Evolutionary conservation across 805 yeast species (phyloP).

Genomic region (Zygoascus biomembranicola): DNA sequence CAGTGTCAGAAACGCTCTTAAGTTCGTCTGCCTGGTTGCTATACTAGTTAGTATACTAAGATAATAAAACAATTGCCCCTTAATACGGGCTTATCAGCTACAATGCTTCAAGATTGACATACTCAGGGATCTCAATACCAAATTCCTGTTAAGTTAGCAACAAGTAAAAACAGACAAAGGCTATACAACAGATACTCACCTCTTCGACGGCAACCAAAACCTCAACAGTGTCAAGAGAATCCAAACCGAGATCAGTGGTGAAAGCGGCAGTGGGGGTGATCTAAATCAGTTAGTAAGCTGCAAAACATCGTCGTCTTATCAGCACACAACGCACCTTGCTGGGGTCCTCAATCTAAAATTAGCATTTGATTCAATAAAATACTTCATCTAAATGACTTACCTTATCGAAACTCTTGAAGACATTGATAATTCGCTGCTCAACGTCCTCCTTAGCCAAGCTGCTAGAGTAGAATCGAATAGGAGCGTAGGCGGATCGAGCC

Average conservation of each 20-base stretch:
- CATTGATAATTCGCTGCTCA: slow-evolving; percentile 71
- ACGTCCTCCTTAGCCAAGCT: slow-evolving; percentile 71
- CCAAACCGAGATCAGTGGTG: slow-evolving; percentile 60
- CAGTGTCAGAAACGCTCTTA: slow-evolving; percentile 82
- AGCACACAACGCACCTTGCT: slow-evolving; percentile 12
- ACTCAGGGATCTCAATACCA: slow-evolving; percentile 47
- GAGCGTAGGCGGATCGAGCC: slow-evolving; percentile 15
- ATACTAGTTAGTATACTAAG: background rate
- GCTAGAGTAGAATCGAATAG: slow-evolving; percentile 40
- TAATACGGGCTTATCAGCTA: no score
- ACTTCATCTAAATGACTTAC: slow-evolving; percentile 22
- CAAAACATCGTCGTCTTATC: background rate
- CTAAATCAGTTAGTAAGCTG: slow-evolving; percentile 7
- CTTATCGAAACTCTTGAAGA: slow-evolving; percentile 57
- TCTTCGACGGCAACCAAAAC: slow-evolving; percentile 91
- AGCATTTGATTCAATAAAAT: slow-evolving; percentile 11
- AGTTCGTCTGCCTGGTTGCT: slow-evolving; percentile 75
- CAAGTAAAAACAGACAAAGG: background rate
- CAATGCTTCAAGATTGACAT: background rate
- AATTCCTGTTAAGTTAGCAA: slow-evolving; percentile 36
- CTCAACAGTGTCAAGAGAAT: slow-evolving; percentile 88
- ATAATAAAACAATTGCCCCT: no score
- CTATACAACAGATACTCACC: background rate
- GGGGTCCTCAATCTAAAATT: slow-evolving; percentile 16
- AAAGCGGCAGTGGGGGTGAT: slow-evolving; percentile 33